Base-by-base conservation (phyloP, 768 basidiomycete species). In the Boletus barrowsii region DNA sequence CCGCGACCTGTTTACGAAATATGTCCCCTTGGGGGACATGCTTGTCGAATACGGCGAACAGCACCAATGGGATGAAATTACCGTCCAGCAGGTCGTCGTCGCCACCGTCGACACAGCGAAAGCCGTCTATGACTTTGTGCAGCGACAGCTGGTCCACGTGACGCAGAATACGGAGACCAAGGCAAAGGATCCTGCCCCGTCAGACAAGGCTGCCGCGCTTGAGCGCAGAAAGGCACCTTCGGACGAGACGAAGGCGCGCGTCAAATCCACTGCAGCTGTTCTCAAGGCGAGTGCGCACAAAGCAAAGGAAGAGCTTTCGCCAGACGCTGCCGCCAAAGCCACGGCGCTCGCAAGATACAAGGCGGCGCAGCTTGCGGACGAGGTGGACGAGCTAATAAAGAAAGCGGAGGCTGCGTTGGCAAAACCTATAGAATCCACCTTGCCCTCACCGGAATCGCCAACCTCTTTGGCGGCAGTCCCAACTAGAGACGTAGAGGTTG, bases 41-140 rank as follows among this genome's bases (percentile, higher is more conserved):
- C 77, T 95, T 70, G 76, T 95, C 39, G 87, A 94, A 54, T 93
- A 84, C 64, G 89, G 88, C 10, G 92, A 97, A 64, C 76, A 80
- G 29, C 76, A 84, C 53, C 79, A 83, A 14, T 94, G 91, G 90
- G 89, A 94, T 62, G 81, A 77, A 7, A 72, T 91, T 56, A 90
- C 90, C 32, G 55, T 83, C 18, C 75, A 80, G 48, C 77, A 86
- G 56, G 77, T 82, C 41, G 62, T 87, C 55, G 76, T 83, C 10
- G 73, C 79, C 10, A 73, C 79, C 29, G 79, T 81, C 55, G 78
- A 77, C 47, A 73, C 76, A 3, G 74, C 79, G 48, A 74, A 74
- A 22, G 65, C 76, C 15, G 70, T 76, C n/a, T 80, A 83, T 61
- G 72, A 73, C 49, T 80, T 83, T 61, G 70, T 83, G 26, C 76